phyloP scores from a whole-genome alignment of 2,329 filamentous ascomycete genomes.

The Neonectria magnoliae region DNA sequence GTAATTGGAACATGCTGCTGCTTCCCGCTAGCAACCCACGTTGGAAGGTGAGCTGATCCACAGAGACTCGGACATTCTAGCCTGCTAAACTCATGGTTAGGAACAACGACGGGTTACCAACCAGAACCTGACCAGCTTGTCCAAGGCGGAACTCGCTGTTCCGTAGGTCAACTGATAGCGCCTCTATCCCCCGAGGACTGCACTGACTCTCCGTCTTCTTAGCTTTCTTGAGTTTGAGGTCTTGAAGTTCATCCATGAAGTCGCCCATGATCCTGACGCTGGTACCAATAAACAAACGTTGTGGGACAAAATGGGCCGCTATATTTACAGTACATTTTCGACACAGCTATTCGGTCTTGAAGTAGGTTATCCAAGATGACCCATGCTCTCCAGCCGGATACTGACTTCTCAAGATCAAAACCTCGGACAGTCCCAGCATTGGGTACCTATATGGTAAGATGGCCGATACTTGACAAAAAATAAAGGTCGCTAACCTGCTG shows the following conservation, averaged over 20 bases:
- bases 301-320: conserved; percentile 6
- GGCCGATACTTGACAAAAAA: background rate
- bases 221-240: conserved; percentile 16
- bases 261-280: conserved; percentile 1
- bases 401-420: conserved; percentile 7
- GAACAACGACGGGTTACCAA: conserved; percentile 10
- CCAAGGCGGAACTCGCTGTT: conserved; percentile 2
- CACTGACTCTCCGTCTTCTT: too few relatives aligned
- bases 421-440: conserved; percentile 5
- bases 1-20: conserved; percentile 9
- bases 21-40: conserved; percentile 3
- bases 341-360: conserved; percentile 14
- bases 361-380: background rate
- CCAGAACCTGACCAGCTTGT: conserved; percentile 5
- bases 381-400: too few relatives aligned
- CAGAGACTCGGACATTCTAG: background rate
- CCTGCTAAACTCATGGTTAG: background rate
- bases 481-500: background rate
- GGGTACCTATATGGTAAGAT: conserved; percentile 1
- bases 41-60: background rate
- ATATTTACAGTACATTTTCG: conserved; percentile 16
- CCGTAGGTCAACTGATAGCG: background rate
- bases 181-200: too few relatives aligned
- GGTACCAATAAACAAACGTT: background rate
- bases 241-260: conserved; percentile 11